Base-by-base conservation (phyloP, 2,329 filamentous ascomycete genomes). In the Colletotrichum kahawae region DNA sequence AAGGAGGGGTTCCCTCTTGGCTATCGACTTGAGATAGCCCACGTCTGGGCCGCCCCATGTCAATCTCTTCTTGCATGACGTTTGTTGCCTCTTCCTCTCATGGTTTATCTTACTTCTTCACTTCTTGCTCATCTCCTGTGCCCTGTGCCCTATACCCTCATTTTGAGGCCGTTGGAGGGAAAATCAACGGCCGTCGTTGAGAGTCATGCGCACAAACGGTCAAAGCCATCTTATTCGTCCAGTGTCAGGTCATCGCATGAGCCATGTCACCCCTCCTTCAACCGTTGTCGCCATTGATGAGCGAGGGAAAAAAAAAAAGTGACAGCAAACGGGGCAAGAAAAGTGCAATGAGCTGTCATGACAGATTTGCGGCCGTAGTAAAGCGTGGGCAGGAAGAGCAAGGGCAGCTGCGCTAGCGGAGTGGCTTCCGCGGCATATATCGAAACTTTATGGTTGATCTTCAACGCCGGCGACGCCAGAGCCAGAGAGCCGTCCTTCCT, bases 211-310 rank as follows among this genome's bases (percentile, higher is more conserved):
- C 33, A 59, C 43, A 33, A 48, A 51, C 31, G 38, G 24, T 57
- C 57, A 16, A 60, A 51, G 68, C 36, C 48, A 66, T 48, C 38
- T 67, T 72, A n/a, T 67, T 75, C 21, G 54, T 62, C 14, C 62
- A 43, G 38, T 29, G 68, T 63, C 54, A 48, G 64, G 33, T 34
- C 67, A 34, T 43, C 63, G 69, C 68, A 64, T 36, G 14, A 67
- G 56, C 63, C 48, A 72, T 75, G 68, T 67, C 63, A 71, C 68
- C 63, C 63, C 68, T 72, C 72, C 62, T 36, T 67, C 33, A 57
- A 60, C 21, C 36, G 21, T 21, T 36, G 56, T 56, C 51, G 51
- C 56, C 56, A 60, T n/a, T 21, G 6, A 48, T 48, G 38, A 48
- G 38, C n/a, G 38, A n/a, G 18, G 38, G 38, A 48, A 4, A 24